These are phyloP conservation scores for Jacaranda mimosifolia DNA, from an alignment of 257 asterid genomes.

Conservation along the genomic window DNA sequence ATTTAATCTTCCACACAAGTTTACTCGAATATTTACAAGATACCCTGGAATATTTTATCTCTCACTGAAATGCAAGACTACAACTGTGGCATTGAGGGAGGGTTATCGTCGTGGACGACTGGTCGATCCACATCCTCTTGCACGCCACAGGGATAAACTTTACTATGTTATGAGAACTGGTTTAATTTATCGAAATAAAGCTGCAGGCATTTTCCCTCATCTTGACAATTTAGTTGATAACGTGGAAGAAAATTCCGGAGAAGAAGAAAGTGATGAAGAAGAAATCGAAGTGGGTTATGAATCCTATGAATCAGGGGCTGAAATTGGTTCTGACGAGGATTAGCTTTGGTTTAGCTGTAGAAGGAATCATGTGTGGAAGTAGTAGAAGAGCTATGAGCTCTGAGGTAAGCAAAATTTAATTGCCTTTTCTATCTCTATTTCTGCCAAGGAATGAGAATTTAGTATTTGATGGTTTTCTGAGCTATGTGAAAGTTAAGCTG, in stretches of 20 bases:
- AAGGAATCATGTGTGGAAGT: slow-evolving; percentile 1
- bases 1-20: slow-evolving; percentile 84
- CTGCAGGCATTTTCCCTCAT: slow-evolving; percentile 61
- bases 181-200: slow-evolving; percentile 71
- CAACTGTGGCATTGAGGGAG: slow-evolving; percentile 85
- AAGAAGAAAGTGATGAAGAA: slow-evolving; percentile 51
- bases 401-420: slow-evolving; percentile 14
- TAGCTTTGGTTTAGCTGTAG: slow-evolving; percentile 34
- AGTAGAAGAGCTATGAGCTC: neutral
- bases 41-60: slow-evolving; percentile 95
- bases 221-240: slow-evolving; percentile 55
- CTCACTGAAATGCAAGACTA: slow-evolving; percentile 88
- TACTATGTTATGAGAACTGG: slow-evolving; percentile 93
- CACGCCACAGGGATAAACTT: slow-evolving; percentile 76
- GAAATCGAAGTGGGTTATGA: slow-evolving; percentile 44
- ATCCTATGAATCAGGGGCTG: slow-evolving; percentile 51
- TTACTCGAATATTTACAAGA: slow-evolving; percentile 87
- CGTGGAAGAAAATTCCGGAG: slow-evolving; percentile 50
- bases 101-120: slow-evolving; percentile 82
- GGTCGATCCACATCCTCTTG: slow-evolving; percentile 72
- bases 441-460: neutral
- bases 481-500: neutral
- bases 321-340: slow-evolving; percentile 57
- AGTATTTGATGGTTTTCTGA: neutral
- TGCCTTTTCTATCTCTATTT: neutral